A percentile compares a stretch with the other conserved stretches of the same genome.
Conservation (phyloP, 1,284 basidiomycete species). For the Leccinum huronense region DNA sequence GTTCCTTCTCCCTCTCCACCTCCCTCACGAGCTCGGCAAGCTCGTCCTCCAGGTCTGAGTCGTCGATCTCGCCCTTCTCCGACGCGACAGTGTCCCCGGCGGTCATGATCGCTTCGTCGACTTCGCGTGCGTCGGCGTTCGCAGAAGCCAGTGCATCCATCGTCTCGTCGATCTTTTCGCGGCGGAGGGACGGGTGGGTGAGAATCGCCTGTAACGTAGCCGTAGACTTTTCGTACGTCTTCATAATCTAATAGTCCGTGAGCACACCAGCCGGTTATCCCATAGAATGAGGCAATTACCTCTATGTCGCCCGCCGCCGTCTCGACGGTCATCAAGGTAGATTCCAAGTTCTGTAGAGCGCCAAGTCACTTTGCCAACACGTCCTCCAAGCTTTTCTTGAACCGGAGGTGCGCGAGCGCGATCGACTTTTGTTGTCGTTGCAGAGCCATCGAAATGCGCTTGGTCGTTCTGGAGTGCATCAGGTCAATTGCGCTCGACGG, state of each 20-base stretch:
- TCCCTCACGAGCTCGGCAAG: conserved; percentile 52
- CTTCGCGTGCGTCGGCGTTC: conserved; percentile 76
- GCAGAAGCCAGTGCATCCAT: conserved; percentile 85
- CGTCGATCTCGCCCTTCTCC: conserved; percentile 55
- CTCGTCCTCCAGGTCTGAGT: conserved; percentile 63
- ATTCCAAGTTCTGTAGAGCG: conserved; percentile 71
- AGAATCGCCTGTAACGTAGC: conserved; percentile 75
- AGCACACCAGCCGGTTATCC: neutral
- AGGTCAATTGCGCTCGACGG: neutral
- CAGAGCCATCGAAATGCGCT: conserved; percentile 64
- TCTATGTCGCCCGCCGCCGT: conserved; percentile 85
- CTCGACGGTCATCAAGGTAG: conserved; percentile 81
- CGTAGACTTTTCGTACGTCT: conserved; percentile 80
- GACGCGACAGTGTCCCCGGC: conserved; percentile 60
- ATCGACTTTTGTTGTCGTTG: conserved; percentile 67
- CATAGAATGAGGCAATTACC: conserved; percentile 42
- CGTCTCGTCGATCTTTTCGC: conserved; percentile 77
- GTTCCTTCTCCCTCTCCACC: conserved; percentile 41
- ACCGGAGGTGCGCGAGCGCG: conserved; percentile 74
- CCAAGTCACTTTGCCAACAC: conserved; percentile 72
- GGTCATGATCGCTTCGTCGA: conserved; percentile 74
- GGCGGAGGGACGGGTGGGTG: conserved; percentile 74
- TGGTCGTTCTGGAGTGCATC: conserved; percentile 52
- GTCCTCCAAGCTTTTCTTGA: conserved; percentile 79
- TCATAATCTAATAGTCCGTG: conserved; percentile 66